Conservation (phyloP, 192 early-diverging fungal species). For the Coemansia sp. region DNA sequence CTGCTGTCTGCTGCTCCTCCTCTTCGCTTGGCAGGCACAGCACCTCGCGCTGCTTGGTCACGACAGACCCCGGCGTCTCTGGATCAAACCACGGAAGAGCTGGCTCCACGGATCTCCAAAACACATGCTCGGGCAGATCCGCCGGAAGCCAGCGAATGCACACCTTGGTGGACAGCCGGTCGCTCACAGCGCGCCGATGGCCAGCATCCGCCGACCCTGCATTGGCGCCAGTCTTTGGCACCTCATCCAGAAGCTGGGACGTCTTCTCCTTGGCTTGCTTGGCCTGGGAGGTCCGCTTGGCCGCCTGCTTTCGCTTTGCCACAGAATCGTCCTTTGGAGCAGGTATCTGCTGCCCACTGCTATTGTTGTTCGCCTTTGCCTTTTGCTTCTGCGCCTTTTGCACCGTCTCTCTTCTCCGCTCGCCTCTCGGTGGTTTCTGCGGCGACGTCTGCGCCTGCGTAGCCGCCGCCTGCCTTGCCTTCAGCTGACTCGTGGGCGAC, state of each 20-base stretch:
- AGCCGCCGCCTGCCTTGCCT: neutral
- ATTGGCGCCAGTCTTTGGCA: neutral
- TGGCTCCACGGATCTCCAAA: constrained; percentile 42
- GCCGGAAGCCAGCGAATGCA: constrained; percentile 45
- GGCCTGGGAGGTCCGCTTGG: neutral
- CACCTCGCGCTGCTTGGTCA: constrained; percentile 9
- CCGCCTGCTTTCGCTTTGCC: neutral
- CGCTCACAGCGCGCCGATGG: neutral
- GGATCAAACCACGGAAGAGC: constrained; percentile 43
- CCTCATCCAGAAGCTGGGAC: neutral
- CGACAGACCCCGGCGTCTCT: constrained; percentile 9
- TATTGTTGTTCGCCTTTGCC: neutral
- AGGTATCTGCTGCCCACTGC: neutral
- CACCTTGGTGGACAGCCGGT: constrained; percentile 26
- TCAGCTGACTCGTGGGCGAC: neutral
- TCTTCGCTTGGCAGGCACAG: neutral
- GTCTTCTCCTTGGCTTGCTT: neutral
- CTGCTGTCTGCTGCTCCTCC: neutral
- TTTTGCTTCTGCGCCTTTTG: neutral
- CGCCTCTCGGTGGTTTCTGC: neutral
- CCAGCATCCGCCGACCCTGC: neutral
- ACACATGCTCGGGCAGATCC: constrained; percentile 47
- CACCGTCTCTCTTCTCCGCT: neutral
- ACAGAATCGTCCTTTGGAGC: neutral
- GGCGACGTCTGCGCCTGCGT: neutral